phyloP scores from a whole-genome alignment of 2,329 filamentous ascomycete genomes.

The Fusarium clavum region DNA sequence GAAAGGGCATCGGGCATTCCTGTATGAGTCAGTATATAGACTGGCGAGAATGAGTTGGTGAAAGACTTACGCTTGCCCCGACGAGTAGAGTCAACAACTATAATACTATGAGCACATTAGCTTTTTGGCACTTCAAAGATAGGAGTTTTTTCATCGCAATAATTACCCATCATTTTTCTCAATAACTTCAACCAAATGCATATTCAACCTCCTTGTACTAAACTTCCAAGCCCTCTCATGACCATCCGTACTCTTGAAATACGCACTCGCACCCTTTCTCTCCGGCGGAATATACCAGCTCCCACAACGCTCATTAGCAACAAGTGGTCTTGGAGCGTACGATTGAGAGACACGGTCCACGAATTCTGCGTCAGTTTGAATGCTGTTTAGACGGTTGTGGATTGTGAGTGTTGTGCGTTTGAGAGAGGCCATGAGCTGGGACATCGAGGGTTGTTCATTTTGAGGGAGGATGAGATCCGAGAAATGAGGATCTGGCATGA shows the following conservation, averaged over 20 bases:
- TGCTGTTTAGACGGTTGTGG: constrained; percentile 83
- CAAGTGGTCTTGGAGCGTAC: constrained; percentile 70
- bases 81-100: constrained; percentile 93
- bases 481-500: constrained; percentile 45
- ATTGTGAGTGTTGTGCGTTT: constrained; percentile 82
- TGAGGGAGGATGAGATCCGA: constrained; percentile 63
- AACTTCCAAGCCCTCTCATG: constrained; percentile 93
- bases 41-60: neutral
- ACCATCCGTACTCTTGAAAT: constrained; percentile 98
- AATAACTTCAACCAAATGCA: constrained; percentile 80
- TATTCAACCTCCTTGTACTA: constrained; percentile 83
- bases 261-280: constrained; percentile 78
- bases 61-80: constrained; percentile 79
- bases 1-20: constrained; percentile 94
- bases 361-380: constrained; percentile 80
- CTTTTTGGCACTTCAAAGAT: neutral
- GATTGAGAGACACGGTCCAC: constrained; percentile 70
- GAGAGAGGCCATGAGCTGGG: constrained; percentile 75
- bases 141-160: no score
- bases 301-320: constrained; percentile 95
- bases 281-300: constrained; percentile 88
- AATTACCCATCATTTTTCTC: constrained; percentile 73
- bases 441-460: constrained; percentile 75
- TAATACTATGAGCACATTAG: constrained; percentile 61
- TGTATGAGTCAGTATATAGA: constrained; percentile 46